phyloP scores from a whole-genome alignment of 768 basidiomycete species.

The Pleurotus eryngii region DNA sequence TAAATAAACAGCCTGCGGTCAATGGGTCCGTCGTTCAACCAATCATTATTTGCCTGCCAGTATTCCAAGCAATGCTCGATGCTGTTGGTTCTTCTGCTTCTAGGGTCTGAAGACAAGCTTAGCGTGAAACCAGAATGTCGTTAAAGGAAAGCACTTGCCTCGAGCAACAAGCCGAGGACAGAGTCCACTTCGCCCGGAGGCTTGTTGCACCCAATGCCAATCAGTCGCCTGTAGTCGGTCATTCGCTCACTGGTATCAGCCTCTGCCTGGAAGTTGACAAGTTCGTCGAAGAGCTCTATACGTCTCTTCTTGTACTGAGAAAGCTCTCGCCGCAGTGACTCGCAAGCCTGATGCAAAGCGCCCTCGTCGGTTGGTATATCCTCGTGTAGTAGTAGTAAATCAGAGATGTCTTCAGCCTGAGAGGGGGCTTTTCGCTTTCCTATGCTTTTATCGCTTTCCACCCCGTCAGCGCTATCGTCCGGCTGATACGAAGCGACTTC shows the following conservation, averaged over 20 bases:
- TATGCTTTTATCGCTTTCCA: slow-evolving; percentile 43
- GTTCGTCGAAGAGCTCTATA: slow-evolving; percentile 67
- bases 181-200: slow-evolving; percentile 85
- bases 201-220: slow-evolving; percentile 88
- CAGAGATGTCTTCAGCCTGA: slow-evolving; percentile 57
- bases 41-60: slow-evolving; percentile 29
- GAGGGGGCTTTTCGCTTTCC: slow-evolving; percentile 52
- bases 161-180: slow-evolving; percentile 79
- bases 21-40: slow-evolving; percentile 17
- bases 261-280: slow-evolving; percentile 82
- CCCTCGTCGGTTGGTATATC: slow-evolving; percentile 58
- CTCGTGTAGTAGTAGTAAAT: slow-evolving; percentile 56
- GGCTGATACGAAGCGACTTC: slow-evolving; percentile 40
- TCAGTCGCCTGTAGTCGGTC: slow-evolving; percentile 83
- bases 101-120: slow-evolving; percentile 50
- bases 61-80: slow-evolving; percentile 47
- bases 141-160: slow-evolving; percentile 44
- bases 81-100: slow-evolving; percentile 80
- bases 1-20: slow-evolving; percentile 4
- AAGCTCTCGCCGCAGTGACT: slow-evolving; percentile 62
- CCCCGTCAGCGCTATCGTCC: slow-evolving; percentile 31
- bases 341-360: slow-evolving; percentile 51
- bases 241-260: slow-evolving; percentile 88
- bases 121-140: neutral
- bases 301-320: slow-evolving; percentile 63